phyloP scores from a whole-genome alignment of 2,329 filamentous ascomycete genomes.

The Botrytis byssoidea region DNA sequence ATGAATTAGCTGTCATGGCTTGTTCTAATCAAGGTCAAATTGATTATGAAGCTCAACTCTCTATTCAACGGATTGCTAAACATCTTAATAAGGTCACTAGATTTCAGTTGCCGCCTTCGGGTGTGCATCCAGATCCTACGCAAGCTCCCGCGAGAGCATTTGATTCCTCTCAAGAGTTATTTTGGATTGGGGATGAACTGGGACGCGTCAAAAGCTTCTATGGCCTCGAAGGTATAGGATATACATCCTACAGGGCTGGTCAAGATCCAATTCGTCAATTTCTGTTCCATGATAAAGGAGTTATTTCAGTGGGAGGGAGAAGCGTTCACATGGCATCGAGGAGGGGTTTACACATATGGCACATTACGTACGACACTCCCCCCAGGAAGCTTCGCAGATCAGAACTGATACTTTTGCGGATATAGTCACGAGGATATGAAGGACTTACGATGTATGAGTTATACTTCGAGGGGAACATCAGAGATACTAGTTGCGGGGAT shows the following conservation, averaged over 20 bases:
- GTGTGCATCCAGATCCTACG: constrained; percentile 66
- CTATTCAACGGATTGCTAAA: constrained; percentile 23
- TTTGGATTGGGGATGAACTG: constrained; percentile 89
- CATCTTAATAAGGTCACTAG: constrained; percentile 65
- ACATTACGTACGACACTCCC: constrained; percentile 61
- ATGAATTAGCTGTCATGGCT: background rate
- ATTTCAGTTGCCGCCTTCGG: constrained; percentile 76
- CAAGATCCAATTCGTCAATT: constrained; percentile 85
- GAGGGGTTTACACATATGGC: constrained; percentile 83
- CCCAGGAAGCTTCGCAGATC: background rate
- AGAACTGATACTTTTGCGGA: constrained; percentile 28
- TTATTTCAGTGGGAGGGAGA: constrained; percentile 78
- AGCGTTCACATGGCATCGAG: constrained; percentile 88
- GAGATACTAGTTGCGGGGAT: constrained; percentile 85
- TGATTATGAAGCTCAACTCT: background rate
- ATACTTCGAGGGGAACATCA: constrained; percentile 78
- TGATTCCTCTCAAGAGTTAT: constrained; percentile 81
- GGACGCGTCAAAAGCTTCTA: constrained; percentile 88
- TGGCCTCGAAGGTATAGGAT: constrained; percentile 78
- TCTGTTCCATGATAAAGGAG: constrained; percentile 85
- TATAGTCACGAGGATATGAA: constrained; percentile 71
- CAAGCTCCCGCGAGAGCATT: constrained; percentile 81
- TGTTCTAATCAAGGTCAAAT: constrained; percentile 5
- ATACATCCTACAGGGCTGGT: constrained; percentile 80
- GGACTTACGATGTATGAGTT: constrained; percentile 91